These are phyloP conservation scores for Plasmodium fragile DNA, from an alignment of 169 alveolate species.

Conservation along the genomic window DNA sequence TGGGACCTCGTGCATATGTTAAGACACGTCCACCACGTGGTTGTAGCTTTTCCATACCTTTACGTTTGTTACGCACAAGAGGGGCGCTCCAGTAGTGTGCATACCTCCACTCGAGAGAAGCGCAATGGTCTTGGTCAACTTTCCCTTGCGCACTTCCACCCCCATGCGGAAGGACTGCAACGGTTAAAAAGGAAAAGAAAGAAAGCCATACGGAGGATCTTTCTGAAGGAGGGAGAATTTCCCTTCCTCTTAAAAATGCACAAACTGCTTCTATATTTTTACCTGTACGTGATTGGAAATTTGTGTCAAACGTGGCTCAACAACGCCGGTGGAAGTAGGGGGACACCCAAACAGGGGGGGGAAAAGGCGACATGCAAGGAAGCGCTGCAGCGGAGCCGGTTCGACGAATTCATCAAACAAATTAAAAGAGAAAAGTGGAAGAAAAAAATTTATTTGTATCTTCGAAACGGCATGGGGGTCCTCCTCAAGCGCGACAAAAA, in stretches of 20 bases:
- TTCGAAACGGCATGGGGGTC: not conserved
- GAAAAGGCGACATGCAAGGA: not conserved
- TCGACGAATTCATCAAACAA: slow-evolving; percentile 16
- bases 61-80: not conserved
- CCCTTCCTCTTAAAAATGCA: slow-evolving; percentile 48
- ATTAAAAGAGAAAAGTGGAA: slow-evolving; percentile 18
- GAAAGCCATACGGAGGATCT: not conserved
- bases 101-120: not conserved
- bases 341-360: not conserved
- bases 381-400: not conserved
- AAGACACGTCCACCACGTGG: slow-evolving; percentile 12
- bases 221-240: slow-evolving; percentile 11
- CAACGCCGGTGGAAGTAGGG: not conserved
- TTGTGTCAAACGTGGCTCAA: not conserved
- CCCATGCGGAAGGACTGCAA: not conserved
- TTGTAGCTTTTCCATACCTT: slow-evolving; percentile 29
- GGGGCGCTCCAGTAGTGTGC: not conserved
- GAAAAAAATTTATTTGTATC: slow-evolving; percentile 11
- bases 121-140: not conserved
- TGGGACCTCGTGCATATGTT: slow-evolving; percentile 9
- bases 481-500: not conserved
- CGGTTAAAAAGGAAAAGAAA: slow-evolving; percentile 17
- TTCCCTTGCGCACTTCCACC: not conserved
- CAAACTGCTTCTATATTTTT: slow-evolving; percentile 40
- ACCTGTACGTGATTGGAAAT: slow-evolving; percentile 4